These are phyloP conservation scores for Escallonia rubra DNA, from an alignment of 129 eudicot genomes.

Conservation along the genomic window DNA sequence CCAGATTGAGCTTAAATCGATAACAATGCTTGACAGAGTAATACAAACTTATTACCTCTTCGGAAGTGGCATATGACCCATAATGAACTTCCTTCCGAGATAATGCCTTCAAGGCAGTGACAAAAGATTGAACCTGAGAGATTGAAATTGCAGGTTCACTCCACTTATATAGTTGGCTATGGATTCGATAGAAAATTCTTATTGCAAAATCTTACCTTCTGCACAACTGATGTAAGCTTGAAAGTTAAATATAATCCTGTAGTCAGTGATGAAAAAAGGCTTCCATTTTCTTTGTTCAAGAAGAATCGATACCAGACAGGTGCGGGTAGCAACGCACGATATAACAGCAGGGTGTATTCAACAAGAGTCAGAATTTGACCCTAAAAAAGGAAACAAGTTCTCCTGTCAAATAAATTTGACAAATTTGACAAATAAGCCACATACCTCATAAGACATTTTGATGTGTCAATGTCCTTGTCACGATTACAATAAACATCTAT, in stretches of 20 bases:
- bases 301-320: slow-evolving; percentile 78
- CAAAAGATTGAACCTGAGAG: slow-evolving; percentile 47
- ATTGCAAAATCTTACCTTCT: slow-evolving; percentile 34
- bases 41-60: slow-evolving; percentile 37
- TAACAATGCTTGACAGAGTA: background rate
- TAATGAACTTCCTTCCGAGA: slow-evolving; percentile 60
- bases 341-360: slow-evolving; percentile 49
- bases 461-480: background rate
- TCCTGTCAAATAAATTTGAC: slow-evolving; percentile 14
- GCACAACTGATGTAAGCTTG: slow-evolving; percentile 65
- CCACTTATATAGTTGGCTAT: no score
- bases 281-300: slow-evolving; percentile 69
- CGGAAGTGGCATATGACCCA: slow-evolving; percentile 58
- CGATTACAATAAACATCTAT: background rate
- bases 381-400: slow-evolving; percentile 19
- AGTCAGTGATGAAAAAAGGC: slow-evolving; percentile 65
- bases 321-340: slow-evolving; percentile 64
- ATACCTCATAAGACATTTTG: background rate
- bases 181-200: background rate
- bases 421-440: background rate
- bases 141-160: background rate
- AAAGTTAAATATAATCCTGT: slow-evolving; percentile 61
- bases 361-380: slow-evolving; percentile 70
- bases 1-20: no score
- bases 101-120: slow-evolving; percentile 54